A percentile compares a stretch with the other conserved stretches of the same genome.
These are phyloP conservation scores for Arthrobotrys musiformis DNA, from an alignment of 2,329 filamentous ascomycete genomes.

Conservation along the genomic window DNA sequence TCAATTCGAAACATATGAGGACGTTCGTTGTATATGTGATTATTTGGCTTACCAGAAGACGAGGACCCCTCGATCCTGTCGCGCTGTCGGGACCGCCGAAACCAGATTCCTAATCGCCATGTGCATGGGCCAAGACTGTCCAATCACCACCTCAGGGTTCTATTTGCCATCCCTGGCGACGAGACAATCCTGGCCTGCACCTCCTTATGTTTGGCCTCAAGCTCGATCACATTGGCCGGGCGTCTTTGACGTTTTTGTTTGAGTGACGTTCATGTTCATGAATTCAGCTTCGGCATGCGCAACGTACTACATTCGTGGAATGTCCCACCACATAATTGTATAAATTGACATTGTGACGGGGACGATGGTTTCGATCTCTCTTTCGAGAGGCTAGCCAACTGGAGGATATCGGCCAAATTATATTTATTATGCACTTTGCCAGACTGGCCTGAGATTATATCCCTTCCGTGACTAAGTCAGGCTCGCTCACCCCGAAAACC, in stretches of 20 bases:
- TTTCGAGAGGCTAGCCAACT: background rate
- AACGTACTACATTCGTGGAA: too few species aligned
- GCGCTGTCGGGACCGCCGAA: slow-evolving; percentile 48
- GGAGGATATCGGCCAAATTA: background rate
- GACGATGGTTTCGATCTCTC: background rate
- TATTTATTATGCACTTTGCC: background rate
- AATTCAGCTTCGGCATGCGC: too few species aligned
- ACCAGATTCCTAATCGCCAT: slow-evolving; percentile 8
- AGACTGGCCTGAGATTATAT: slow-evolving; percentile 18
- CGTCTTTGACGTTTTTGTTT: background rate
- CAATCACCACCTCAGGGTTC: slow-evolving; percentile 6
- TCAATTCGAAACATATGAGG: background rate
- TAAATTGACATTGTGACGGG: background rate
- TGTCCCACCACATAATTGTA: too few species aligned
- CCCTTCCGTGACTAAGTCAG: background rate
- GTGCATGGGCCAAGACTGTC: background rate
- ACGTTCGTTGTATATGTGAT: background rate
- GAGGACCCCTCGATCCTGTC: background rate
- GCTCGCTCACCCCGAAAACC: slow-evolving; percentile 28
- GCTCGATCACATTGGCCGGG: too few species aligned
- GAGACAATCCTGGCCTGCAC: too few species aligned
- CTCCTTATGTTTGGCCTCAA: too few species aligned
- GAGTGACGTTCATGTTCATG: too few species aligned
- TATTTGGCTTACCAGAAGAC: slow-evolving; percentile 20
- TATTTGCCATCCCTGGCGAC: background rate